Evolutionary conservation across 805 yeast genomes (phyloP), one percentile per base, ranked within the genome.

Genomic region (Pichia californica): DNA sequence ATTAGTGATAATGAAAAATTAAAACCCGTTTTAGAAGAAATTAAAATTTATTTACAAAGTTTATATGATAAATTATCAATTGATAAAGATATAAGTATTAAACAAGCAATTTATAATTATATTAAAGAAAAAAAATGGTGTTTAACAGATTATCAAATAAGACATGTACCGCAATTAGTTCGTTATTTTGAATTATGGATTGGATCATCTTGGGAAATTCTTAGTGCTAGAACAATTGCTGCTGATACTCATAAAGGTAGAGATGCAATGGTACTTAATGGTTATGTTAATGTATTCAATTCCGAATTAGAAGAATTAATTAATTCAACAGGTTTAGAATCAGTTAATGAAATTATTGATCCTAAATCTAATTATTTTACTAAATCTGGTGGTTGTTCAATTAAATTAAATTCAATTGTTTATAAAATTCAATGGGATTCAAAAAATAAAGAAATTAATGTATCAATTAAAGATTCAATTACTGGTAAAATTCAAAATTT

Each of bases 121-220:
- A 47, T 82, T 25, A 61, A 62, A 36, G 64, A 65, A 25, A 70
- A 70, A 49, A 68, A 71, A 29, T 61, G 67, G 29, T 57, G 70
- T 11, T 59, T 84, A 36, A 71, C 79, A 0, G 59, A 62, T 16
- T 71, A 64, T 4, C 89, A 82, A 56, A 66, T 69, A 16, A 55
- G 57, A 32, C 67, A 67, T 49, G 70, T 79, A 10, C 74, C 77
- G 2, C 76, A 78, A 46, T 52, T 74, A 40, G 53, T 73, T 13
- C 68, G 94, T 53, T 66, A 66, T 40, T 42, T 50, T 27, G 96
- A 88, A 59, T 63, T 83, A 40, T 88, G 94, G 91, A 79, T 78
- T 55, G 96, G 95, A 1, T 68, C 81, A 19, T 70, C 81, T 27
- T 79, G 88, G 79, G 75, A 73, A 23, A 62, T 59, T 21, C 64